phyloP scores from a whole-genome alignment of 2,329 filamentous ascomycete genomes.

The Oidium heveae region DNA sequence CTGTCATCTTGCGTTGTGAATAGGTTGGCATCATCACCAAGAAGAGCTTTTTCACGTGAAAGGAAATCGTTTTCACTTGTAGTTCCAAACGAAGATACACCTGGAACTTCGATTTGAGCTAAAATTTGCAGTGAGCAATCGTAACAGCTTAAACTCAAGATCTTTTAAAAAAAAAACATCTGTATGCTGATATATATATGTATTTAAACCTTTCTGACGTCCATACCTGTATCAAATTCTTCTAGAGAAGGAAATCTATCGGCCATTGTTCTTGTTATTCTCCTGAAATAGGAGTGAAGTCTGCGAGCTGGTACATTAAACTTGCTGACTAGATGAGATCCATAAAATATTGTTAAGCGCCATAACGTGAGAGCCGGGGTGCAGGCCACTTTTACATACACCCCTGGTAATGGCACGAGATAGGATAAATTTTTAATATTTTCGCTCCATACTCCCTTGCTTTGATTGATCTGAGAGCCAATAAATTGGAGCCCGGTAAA shows the following conservation, averaged over 20 bases:
- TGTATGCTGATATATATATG: neutral
- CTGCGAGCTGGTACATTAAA: too few species aligned
- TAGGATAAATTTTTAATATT: too few species aligned
- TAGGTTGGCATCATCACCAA: constrained; percentile 82
- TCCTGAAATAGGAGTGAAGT: too few species aligned
- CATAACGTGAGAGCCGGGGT: too few species aligned
- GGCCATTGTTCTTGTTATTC: constrained; percentile 19
- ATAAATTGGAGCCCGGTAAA: too few species aligned
- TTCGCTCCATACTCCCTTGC: too few species aligned
- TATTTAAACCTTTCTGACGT: constrained; percentile 1
- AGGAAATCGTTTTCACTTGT: constrained; percentile 58
- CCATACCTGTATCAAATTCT: constrained; percentile 29
- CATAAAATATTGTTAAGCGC: too few species aligned
- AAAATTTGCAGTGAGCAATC: constrained; percentile 22
- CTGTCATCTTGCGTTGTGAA: constrained; percentile 58
- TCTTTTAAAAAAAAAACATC: neutral
- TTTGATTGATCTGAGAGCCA: too few species aligned
- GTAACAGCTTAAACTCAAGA: neutral
- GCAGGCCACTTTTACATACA: too few species aligned
- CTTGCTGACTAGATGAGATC: too few species aligned
- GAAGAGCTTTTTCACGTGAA: constrained; percentile 60
- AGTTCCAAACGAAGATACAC: constrained; percentile 20
- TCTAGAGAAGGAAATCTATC: constrained; percentile 34
- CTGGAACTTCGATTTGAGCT: constrained; percentile 38
- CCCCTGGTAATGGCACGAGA: too few species aligned